A percentile compares a stretch with the other conserved stretches of the same genome.
Conservation (phyloP, 345 rosid species). For the Barbarea vulgaris region DNA sequence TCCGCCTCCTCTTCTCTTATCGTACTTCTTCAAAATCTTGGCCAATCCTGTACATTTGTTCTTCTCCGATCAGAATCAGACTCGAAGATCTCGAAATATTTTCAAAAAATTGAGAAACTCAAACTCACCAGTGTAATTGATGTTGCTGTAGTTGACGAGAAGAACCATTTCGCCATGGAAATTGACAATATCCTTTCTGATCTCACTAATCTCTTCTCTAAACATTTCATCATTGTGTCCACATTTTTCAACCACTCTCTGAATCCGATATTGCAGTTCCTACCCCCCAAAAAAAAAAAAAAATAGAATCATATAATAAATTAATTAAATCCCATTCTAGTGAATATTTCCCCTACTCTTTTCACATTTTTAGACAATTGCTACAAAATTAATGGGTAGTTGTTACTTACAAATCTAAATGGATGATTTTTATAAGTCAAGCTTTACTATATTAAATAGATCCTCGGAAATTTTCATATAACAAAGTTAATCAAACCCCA, state of each 20-base stretch:
- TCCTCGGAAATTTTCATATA: not conserved
- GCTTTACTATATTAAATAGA: not conserved
- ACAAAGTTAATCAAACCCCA: not conserved
- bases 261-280: slow-evolving; percentile 68
- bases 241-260: slow-evolving; percentile 48
- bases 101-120: too few relatives aligned
- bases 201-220: slow-evolving; percentile 54
- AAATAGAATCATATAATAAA: not conserved
- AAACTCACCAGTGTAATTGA: slow-evolving; percentile 82
- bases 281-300: slow-evolving; percentile 29
- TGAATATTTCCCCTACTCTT: not conserved
- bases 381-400: not conserved
- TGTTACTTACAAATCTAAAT: not conserved
- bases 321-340: not conserved
- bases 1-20: slow-evolving; percentile 67
- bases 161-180: slow-evolving; percentile 98
- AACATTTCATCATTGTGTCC: slow-evolving; percentile 49
- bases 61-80: not conserved
- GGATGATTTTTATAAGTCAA: not conserved
- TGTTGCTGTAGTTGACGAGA: slow-evolving; percentile 74
- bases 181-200: slow-evolving; percentile 69
- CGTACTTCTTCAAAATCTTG: slow-evolving; percentile 90
- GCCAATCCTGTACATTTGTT: slow-evolving; percentile 51
- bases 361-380: not conserved
- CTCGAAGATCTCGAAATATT: too few relatives aligned